Conservation (phyloP, 495 filamentous ascomycete species). For the Talaromyces proteolyticus region DNA sequence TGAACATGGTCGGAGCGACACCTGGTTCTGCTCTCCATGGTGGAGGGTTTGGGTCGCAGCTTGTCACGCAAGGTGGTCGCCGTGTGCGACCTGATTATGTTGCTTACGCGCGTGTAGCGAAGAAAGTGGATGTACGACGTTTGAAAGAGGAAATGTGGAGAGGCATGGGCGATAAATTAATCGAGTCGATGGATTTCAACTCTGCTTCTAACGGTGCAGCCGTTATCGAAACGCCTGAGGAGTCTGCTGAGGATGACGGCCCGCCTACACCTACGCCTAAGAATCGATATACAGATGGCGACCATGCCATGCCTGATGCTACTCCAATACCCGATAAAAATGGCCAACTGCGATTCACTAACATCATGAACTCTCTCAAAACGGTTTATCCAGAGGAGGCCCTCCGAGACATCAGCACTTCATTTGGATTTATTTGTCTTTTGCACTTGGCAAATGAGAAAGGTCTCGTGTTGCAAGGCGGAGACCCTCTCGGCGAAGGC, state of each 20-base stretch:
- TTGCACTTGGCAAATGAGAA: conserved; percentile 97
- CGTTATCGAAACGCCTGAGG: conserved; percentile 15
- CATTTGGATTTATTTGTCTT: conserved; percentile 94
- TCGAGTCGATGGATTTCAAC: conserved; percentile 28
- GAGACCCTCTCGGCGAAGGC: conserved; percentile 26
- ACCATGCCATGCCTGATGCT: conserved; percentile 11
- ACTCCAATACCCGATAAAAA: conserved; percentile 18
- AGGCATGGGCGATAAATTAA: conserved; percentile 59
- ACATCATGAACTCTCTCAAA: conserved; percentile 84
- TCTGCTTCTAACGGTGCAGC: conserved; percentile 22
- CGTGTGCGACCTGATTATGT: conserved; percentile 89
- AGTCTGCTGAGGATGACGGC: conserved; percentile 21
- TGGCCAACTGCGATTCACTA: conserved; percentile 70
- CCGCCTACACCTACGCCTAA: conserved; percentile 30
- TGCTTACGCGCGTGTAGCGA: conserved; percentile 90
- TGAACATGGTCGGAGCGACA: conserved; percentile 40
- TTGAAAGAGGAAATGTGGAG: conserved; percentile 97
- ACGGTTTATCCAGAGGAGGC: conserved; percentile 74
- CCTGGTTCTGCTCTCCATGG: conserved; percentile 25
- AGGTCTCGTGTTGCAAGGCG: conserved; percentile 63
- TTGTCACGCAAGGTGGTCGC: conserved; percentile 80
- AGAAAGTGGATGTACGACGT: conserved; percentile 96
- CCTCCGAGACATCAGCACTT: conserved; percentile 93
- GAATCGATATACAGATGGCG: conserved; percentile 5
- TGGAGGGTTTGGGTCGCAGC: conserved; percentile 79